These are phyloP conservation scores for Hypericum perforatum DNA, from an alignment of 345 rosid genomes.

Conservation along the genomic window DNA sequence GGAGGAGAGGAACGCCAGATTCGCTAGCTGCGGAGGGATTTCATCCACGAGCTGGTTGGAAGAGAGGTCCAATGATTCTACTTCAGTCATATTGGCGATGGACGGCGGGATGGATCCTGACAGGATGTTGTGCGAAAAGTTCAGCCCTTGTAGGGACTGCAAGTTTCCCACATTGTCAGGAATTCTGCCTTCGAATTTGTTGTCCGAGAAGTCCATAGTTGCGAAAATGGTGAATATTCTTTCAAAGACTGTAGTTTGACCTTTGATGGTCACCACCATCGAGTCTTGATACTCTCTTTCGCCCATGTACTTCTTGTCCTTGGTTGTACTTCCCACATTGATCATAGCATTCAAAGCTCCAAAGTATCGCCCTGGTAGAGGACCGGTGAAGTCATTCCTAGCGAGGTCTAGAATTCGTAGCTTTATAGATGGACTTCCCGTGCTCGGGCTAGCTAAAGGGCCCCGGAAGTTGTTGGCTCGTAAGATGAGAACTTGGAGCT, in stretches of 20 bases:
- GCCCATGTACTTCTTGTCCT: not conserved
- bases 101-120: slow-evolving; percentile 6
- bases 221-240: not conserved
- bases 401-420: slow-evolving; percentile 10
- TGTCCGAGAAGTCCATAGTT: slow-evolving; percentile 6
- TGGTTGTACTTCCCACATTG: not conserved
- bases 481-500: slow-evolving; percentile 6
- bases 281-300: not conserved
- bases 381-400: slow-evolving; percentile 8
- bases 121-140: slow-evolving; percentile 8
- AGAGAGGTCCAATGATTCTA: too few species aligned
- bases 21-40: not conserved
- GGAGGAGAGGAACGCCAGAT: not conserved
- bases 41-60: too few species aligned
- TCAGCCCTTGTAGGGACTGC: not conserved
- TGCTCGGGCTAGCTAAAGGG: not conserved
- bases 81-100: not conserved
- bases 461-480: slow-evolving; percentile 6
- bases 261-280: not conserved
- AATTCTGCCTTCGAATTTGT: slow-evolving; percentile 7
- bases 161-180: slow-evolving; percentile 1
- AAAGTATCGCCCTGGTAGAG: not conserved
- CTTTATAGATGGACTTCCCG: not conserved
- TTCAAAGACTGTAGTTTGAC: not conserved
- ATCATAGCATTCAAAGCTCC: slow-evolving; percentile 2